A percentile compares a stretch with the other conserved stretches of the same genome.
Evolutionary conservation across 176 grass and related monocot genomes (phyloP).

Genomic region (Phyllostachys edulis): DNA sequence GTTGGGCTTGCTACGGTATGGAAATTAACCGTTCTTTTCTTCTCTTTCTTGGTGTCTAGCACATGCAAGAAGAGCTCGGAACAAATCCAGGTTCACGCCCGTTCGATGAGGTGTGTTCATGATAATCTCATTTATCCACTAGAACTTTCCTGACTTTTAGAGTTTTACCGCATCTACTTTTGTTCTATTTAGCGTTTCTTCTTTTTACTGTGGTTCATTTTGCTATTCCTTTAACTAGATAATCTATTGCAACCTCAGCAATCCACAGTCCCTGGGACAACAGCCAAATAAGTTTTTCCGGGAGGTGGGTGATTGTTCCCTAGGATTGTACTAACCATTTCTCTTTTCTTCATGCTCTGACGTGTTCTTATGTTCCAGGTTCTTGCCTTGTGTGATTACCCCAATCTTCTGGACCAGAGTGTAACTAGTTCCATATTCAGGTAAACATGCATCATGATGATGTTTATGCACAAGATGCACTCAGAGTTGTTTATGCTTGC

Average conservation of each 20-base stretch:
- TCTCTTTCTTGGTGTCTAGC: conserved; percentile 30
- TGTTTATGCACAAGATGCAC: background rate
- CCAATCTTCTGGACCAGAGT: conserved; percentile 48
- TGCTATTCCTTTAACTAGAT: conserved; percentile 36
- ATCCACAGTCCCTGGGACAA: conserved; percentile 71
- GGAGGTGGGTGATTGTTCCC: conserved; percentile 39
- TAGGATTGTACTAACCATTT: conserved; percentile 2
- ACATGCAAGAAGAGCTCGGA: conserved; percentile 51
- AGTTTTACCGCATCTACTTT: background rate
- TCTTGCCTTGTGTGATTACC: conserved; percentile 74
- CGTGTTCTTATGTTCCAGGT: conserved; percentile 48
- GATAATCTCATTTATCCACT: background rate
- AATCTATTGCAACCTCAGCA: conserved; percentile 67
- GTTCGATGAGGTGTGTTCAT: conserved; percentile 50
- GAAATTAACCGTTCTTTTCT: conserved; percentile 18
- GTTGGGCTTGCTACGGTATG: background rate
- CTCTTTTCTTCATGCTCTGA: background rate
- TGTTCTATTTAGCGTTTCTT: background rate
- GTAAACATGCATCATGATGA: conserved; percentile 11
- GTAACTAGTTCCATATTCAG: conserved; percentile 59
- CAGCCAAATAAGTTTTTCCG: conserved; percentile 63
- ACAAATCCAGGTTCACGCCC: conserved; percentile 33
- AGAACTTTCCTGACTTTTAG: background rate
- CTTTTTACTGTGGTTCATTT: background rate
- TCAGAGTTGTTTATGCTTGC: background rate